Evolutionary conservation across 2,329 filamentous ascomycete species (phyloP).

Genomic region (Colletotrichum gigasporum): DNA sequence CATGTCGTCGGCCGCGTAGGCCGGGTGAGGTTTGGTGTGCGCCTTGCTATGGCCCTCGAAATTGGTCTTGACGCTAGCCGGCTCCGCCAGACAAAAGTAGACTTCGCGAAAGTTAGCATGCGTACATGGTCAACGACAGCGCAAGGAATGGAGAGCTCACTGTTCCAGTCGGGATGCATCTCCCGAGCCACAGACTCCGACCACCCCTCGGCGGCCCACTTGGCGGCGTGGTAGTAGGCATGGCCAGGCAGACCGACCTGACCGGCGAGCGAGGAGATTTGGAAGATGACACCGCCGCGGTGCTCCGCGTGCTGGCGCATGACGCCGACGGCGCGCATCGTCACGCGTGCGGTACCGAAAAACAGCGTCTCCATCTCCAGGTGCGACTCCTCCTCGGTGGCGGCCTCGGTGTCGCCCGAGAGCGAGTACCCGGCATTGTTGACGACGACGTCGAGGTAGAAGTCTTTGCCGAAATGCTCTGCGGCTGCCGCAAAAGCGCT

Average conservation of each 20-base stretch:
- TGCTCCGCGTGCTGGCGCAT: slow-evolving; percentile 44
- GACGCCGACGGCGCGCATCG: slow-evolving; percentile 46
- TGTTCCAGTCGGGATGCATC: slow-evolving; percentile 36
- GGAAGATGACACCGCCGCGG: slow-evolving; percentile 37
- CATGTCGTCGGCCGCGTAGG: slow-evolving; percentile 45
- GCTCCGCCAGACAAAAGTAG: slow-evolving; percentile 53
- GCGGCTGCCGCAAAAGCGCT: slow-evolving; percentile 44
- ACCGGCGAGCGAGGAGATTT: slow-evolving; percentile 34
- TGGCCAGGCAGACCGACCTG: slow-evolving; percentile 33
- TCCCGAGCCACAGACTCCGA: slow-evolving; percentile 35
- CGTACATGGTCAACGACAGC: background rate
- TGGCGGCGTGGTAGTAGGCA: slow-evolving; percentile 36
- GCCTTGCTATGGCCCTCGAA: slow-evolving; percentile 38
- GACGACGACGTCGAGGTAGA: slow-evolving; percentile 43
- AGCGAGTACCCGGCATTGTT: slow-evolving; percentile 44
- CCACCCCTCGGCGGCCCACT: slow-evolving; percentile 38
- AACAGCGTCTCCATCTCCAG: slow-evolving; percentile 53
- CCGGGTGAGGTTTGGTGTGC: slow-evolving; percentile 44
- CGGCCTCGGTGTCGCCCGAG: slow-evolving; percentile 41
- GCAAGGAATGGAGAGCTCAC: background rate
- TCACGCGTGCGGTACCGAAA: slow-evolving; percentile 51
- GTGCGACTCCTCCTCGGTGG: slow-evolving; percentile 34
- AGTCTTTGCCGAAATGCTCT: slow-evolving; percentile 41
- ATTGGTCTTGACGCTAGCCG: slow-evolving; percentile 49
- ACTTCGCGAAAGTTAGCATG: slow-evolving; percentile 42